Evolutionary conservation across 106 monocot genomes (phyloP), one percentile per base, ranked within the genome.

Genomic region (Cymbidium sinense): DNA sequence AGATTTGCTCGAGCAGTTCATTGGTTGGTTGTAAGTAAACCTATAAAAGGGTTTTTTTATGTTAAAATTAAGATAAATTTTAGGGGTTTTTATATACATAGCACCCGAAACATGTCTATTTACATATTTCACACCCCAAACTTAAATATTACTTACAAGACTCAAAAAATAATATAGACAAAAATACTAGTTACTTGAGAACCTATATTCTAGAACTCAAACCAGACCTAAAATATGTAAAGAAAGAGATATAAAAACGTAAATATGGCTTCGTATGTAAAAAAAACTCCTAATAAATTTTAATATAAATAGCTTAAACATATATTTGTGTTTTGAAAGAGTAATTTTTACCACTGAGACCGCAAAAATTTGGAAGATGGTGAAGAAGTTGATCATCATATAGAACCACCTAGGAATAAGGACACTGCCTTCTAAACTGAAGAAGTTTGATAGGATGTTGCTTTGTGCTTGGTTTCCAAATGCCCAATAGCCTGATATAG

Each of bases 401-500:
- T 89, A 81, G 79, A 96, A 77, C 91, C 88, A 91, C 34, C 82
- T 81, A 4, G 93, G 88, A 27, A 96, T 80, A 7, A 91, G 79
- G 76, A 70, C 70, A 21, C 43, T 36, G 30, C 81, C 83, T 7
- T 75, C 83, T 5, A 28, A 34, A 0, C 50, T 44, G 20, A 87
- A 74, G 83, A 98, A 98, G 80, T 94, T 98, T 47, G 52, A 52
- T 44, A 91, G 76, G n/a, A 98, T 77, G 72, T 78, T 86, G 78
- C 91, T 85, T 0, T 86, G 50, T 3, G 94, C 84, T 69, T 82
- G 31, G 71, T 98, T 94, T 11, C 96, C 94, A 36, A 91, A 91
- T 2, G 96, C 94, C 94, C 96, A 91, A 62, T 96, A 96, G 10
- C 96, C 96, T 0, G 96, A 89, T 12, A 91, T 75, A 0, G 96